Base-by-base conservation (phyloP, 139 green algal species). In the Diplosphaera chodatii region DNA sequence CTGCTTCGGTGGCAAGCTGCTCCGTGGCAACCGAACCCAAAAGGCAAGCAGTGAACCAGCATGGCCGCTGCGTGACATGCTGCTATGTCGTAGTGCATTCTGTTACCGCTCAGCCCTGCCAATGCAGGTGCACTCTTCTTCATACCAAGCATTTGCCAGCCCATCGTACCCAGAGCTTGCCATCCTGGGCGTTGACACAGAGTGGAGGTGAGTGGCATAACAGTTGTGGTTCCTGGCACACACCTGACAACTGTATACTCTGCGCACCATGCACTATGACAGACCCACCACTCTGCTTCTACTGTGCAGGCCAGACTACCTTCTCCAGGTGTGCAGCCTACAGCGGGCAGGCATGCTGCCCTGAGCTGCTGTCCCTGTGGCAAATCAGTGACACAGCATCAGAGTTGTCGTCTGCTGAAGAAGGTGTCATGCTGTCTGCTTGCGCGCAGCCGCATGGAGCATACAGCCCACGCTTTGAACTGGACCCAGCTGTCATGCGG, bases 1-100 rank as follows among this genome's bases (percentile, higher is more conserved):
- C 30, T 97, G 92, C 82, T 97, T 97, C 74, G 91, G 91, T 0
- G 92, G 91, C 21, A 84, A 79, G 32, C 89, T 97, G 2, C 84
- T 97, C 85, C 80, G 92, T 0, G 92, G 92, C 55, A 97, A 97
- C 82, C 75, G 92, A 4, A 63, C 75, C 4, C 84, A 87, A 25
- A 93, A 93, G 74, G 23, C 25, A 4, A 21, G 55, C 8, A 48
- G 8, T 20, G 6, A 6, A 20, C 37, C 6, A 48, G 8, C n/a
- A n/a, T n/a, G n/a, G n/a, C n/a, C n/a, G n/a, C n/a, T n/a, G n/a
- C n/a, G n/a, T n/a, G n/a, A n/a, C n/a, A n/a, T n/a, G n/a, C n/a
- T n/a, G n/a, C n/a, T n/a, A n/a, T n/a, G n/a, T n/a, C n/a, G n/a
- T n/a, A n/a, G n/a, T n/a, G n/a, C n/a, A n/a, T n/a, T n/a, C n/a